Evolutionary conservation across 257 asterid species (phyloP).

Genomic region (Fraxinus cuspidata): DNA sequence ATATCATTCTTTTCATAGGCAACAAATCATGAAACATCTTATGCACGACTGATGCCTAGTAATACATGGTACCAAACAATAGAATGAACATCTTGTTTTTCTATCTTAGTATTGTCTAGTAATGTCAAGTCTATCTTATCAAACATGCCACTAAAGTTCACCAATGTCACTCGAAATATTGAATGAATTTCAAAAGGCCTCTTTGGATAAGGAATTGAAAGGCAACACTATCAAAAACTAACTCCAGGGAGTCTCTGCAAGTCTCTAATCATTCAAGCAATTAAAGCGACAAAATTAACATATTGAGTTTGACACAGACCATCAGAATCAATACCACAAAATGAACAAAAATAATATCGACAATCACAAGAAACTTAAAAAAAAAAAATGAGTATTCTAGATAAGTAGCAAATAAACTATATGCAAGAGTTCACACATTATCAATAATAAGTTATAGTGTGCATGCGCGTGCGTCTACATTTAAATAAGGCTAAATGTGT

Average conservation of each 20-base stretch:
- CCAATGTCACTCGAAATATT: constrained; percentile 19
- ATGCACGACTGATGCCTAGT: neutral
- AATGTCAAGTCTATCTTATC: neutral
- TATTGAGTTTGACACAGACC: neutral
- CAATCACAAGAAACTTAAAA: neutral
- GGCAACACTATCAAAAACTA: constrained; percentile 14
- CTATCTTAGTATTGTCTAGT: neutral
- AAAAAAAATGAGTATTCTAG: neutral
- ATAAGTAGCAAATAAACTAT: neutral
- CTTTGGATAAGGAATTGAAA: constrained; percentile 16
- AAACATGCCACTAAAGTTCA: neutral
- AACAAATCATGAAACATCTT: neutral
- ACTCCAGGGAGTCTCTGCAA: constrained; percentile 4
- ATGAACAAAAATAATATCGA: neutral
- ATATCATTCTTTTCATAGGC: neutral
- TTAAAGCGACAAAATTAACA: neutral
- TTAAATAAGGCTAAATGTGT: neutral
- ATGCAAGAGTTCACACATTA: constrained; percentile 8
- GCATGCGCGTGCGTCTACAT: neutral
- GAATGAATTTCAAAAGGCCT: neutral
- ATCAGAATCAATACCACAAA: neutral
- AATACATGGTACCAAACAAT: neutral
- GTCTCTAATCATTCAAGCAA: neutral
- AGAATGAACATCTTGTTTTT: neutral
- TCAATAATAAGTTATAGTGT: constrained; percentile 20